Evolutionary conservation across 2,329 filamentous ascomycete species (phyloP).

Genomic region (Botrytis fabae): DNA sequence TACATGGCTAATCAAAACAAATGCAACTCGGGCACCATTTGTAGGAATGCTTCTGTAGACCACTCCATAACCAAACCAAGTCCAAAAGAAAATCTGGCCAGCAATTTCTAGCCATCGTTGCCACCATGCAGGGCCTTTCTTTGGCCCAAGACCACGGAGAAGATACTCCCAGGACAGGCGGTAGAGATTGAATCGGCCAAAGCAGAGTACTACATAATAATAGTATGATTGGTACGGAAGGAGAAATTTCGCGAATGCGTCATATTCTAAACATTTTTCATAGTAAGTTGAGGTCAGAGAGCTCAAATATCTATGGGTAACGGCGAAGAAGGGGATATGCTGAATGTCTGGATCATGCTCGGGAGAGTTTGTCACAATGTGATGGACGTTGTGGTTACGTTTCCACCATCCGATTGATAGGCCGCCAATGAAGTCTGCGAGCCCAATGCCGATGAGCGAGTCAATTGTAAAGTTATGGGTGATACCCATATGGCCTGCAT

Average conservation of each 20-base stretch:
- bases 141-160: conserved; percentile 67
- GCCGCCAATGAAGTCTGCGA: conserved; percentile 87
- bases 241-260: conserved; percentile 68
- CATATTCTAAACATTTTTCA: conserved; percentile 75
- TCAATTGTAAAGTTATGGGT: conserved; percentile 87
- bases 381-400: conserved; percentile 91
- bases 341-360: conserved; percentile 97
- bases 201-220: conserved; percentile 78
- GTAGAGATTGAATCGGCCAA: conserved; percentile 89
- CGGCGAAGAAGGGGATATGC: conserved; percentile 84
- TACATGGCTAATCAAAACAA: conserved; percentile 78
- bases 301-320: conserved; percentile 77
- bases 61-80: conserved; percentile 81
- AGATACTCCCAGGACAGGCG: conserved; percentile 77
- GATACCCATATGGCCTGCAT: conserved; percentile 96
- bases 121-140: conserved; percentile 77
- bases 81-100: conserved; percentile 81
- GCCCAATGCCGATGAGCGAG: conserved; percentile 81
- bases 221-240: conserved; percentile 76
- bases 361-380: conserved; percentile 91
- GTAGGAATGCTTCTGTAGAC: conserved; percentile 72
- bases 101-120: conserved; percentile 76
- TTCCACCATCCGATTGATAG: conserved; percentile 98
- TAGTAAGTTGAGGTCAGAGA: conserved; percentile 80
- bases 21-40: conserved; percentile 67